phyloP scores from a whole-genome alignment of 345 rosid genomes.

The Linum lewisii region DNA sequence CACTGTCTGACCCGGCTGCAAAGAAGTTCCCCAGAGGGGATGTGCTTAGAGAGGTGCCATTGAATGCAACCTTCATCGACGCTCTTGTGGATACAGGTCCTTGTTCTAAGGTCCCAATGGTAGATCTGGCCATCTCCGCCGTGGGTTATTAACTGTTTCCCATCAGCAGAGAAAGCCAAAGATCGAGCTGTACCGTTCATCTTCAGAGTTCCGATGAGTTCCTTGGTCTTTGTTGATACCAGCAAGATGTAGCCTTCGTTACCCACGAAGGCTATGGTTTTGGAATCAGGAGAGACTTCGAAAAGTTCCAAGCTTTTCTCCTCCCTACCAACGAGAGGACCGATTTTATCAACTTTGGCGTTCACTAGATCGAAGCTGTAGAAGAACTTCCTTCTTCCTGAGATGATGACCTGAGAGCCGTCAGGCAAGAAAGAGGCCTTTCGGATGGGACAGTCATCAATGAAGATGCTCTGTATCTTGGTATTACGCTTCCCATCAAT shows the following conservation, averaged over 20 bases:
- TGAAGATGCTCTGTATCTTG: constrained; percentile 73
- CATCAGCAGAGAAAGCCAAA: constrained; percentile 61
- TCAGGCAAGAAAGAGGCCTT: constrained; percentile 79
- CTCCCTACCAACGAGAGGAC: constrained; percentile 89
- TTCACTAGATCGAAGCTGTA: constrained; percentile 81
- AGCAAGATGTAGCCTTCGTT: constrained; percentile 78
- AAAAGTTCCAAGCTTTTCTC: constrained; percentile 91
- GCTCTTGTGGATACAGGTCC: constrained; percentile 68
- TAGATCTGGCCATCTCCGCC: constrained; percentile 92
- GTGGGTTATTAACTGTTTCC: constrained; percentile 61
- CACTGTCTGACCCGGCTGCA: constrained; percentile 82
- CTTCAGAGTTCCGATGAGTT: constrained; percentile 72
- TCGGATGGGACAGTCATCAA: constrained; percentile 73
- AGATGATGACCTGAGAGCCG: constrained; percentile 81
- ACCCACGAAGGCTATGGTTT: constrained; percentile 67
- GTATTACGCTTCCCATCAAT: constrained; percentile 92
- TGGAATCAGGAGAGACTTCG: constrained; percentile 83
- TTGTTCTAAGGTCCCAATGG: constrained; percentile 84
- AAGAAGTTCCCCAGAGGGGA: constrained; percentile 49
- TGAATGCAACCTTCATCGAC: constrained; percentile 81
- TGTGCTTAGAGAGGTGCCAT: constrained; percentile 61
- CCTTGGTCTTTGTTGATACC: constrained; percentile 77
- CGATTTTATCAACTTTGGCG: constrained; percentile 68
- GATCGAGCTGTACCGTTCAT: constrained; percentile 84
- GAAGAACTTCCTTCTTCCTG: constrained; percentile 90